phyloP scores from a whole-genome alignment of 2,329 filamentous ascomycete genomes.

The Arthrobotrys pseudoclavata region DNA sequence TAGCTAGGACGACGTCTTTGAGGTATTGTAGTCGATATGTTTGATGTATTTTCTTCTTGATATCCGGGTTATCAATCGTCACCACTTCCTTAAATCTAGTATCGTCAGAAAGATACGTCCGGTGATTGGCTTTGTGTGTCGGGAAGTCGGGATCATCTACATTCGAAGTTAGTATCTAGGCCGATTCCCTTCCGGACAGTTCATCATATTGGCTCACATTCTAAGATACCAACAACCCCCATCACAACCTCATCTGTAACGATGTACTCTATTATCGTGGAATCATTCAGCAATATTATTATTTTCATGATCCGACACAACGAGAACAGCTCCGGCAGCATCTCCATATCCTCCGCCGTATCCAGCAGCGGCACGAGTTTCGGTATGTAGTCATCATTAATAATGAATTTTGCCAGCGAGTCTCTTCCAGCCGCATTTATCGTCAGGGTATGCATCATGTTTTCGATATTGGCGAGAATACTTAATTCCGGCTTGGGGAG shows the following conservation, averaged over 20 bases:
- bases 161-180: constrained; percentile 64
- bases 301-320: constrained; percentile 99
- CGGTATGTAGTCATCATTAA: constrained; percentile 85
- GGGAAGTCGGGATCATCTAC: constrained; percentile 94
- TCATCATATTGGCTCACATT: constrained; percentile 72
- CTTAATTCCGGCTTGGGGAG: constrained; percentile 85
- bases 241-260: constrained; percentile 90
- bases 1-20: constrained; percentile 96
- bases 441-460: constrained; percentile 83
- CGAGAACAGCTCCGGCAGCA: constrained; percentile 84
- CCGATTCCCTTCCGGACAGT: constrained; percentile 28
- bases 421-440: constrained; percentile 82
- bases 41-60: constrained; percentile 92
- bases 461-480: constrained; percentile 86
- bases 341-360: constrained; percentile 91
- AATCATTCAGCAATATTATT: constrained; percentile 94
- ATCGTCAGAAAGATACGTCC: constrained; percentile 89
- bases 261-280: constrained; percentile 90
- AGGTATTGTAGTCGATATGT: constrained; percentile 96
- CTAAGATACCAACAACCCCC: constrained; percentile 92
- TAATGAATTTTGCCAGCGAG: constrained; percentile 86
- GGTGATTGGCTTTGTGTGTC: constrained; percentile 95
- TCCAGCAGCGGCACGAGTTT: constrained; percentile 88
- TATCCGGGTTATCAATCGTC: constrained; percentile 83
- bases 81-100: constrained; percentile 97